phyloP scores from a whole-genome alignment of 1,284 basidiomycete genomes.

The Ceratobasidium sp. region DNA sequence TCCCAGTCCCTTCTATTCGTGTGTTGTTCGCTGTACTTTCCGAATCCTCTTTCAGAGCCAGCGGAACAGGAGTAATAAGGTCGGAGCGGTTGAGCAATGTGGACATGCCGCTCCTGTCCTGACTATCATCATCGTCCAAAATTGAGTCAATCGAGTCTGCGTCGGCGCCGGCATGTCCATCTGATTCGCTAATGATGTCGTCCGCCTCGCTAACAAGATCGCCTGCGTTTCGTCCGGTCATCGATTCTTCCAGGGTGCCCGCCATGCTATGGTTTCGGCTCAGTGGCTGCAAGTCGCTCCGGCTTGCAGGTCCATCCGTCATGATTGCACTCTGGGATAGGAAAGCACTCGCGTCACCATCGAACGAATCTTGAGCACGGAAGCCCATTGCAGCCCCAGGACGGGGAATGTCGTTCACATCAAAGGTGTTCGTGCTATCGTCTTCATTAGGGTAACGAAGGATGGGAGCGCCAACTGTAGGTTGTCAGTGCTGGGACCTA shows the following conservation, averaged over 20 bases:
- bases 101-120: slow-evolving; percentile 5
- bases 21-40: neutral
- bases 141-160: slow-evolving; percentile 26
- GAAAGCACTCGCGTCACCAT: slow-evolving; percentile 4
- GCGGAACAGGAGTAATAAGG: slow-evolving; percentile 16
- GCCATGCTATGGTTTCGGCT: neutral
- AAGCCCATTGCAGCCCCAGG: slow-evolving; percentile 33
- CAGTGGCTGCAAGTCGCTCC: neutral
- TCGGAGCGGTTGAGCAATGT: neutral
- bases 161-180: neutral
- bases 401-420: slow-evolving; percentile 28
- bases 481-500: neutral
- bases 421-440: neutral
- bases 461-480: slow-evolving; percentile 4
- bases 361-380: neutral
- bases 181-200: slow-evolving; percentile 9
- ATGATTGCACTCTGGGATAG: slow-evolving; percentile 11
- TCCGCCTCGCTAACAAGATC: slow-evolving; percentile 29
- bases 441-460: slow-evolving; percentile 9
- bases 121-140: slow-evolving; percentile 23
- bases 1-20: neutral
- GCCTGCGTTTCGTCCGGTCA: slow-evolving; percentile 7
- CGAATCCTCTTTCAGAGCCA: neutral
- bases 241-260: slow-evolving; percentile 13
- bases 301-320: neutral